These are phyloP conservation scores for Gymnopilus dilepis DNA, from an alignment of 768 basidiomycete genomes.

Conservation along the genomic window DNA sequence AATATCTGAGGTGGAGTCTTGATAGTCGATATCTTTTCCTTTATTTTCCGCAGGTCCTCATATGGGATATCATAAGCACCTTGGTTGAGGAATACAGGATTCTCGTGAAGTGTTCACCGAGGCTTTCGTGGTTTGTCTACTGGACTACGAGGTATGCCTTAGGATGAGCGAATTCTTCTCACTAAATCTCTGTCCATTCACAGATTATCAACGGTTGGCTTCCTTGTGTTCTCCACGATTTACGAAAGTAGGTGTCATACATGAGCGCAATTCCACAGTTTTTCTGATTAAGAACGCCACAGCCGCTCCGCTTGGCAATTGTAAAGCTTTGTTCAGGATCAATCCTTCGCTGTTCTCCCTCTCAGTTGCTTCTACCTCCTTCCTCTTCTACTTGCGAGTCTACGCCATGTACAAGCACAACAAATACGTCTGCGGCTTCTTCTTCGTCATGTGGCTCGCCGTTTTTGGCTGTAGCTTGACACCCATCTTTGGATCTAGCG, in stretches of 20 bases:
- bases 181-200: neutral
- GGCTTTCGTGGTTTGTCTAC: conserved; percentile 1
- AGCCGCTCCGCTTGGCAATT: conserved; percentile 6
- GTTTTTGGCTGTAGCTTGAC: conserved; percentile 1
- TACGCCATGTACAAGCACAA: conserved; percentile 11
- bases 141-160: conserved; percentile 5
- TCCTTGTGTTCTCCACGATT: neutral
- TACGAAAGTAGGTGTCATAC: neutral
- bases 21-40: neutral
- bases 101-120: neutral
- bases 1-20: neutral
- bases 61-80: conserved; percentile 16
- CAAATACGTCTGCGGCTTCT: conserved; percentile 10
- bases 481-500: neutral
- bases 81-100: conserved; percentile 7
- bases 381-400: conserved; percentile 20
- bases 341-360: neutral
- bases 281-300: too few species aligned
- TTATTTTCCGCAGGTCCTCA: conserved; percentile 2
- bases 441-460: conserved; percentile 14
- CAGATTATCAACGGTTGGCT: neutral
- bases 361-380: neutral
- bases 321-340: neutral
- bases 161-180: neutral
- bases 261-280: too few species aligned